Evolutionary conservation across 202 grass and related monocot species (phyloP).

Genomic region (Eragrostis tef): DNA sequence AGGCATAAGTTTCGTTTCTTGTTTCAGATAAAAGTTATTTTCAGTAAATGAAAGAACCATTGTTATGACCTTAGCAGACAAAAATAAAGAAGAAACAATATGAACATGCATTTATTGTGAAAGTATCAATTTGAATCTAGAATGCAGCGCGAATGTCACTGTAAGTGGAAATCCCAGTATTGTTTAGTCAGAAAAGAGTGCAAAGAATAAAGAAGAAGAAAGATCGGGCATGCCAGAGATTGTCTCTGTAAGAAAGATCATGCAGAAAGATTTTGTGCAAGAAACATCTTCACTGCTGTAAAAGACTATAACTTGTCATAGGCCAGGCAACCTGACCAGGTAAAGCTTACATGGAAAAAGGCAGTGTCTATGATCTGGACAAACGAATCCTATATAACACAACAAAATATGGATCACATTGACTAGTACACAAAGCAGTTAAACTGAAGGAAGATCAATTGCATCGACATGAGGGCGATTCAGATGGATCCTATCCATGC

Average conservation of each 20-base stretch:
- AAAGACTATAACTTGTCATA: not conserved
- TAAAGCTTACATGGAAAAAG: too few relatives aligned
- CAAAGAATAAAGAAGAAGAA: not conserved
- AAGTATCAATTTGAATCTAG: conserved; percentile 12
- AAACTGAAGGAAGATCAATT: not conserved
- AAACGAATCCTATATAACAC: too few relatives aligned
- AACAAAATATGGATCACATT: not conserved
- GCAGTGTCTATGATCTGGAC: too few relatives aligned
- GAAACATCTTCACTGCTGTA: not conserved
- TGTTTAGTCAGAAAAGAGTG: not conserved
- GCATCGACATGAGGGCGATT: not conserved
- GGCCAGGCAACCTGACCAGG: too few relatives aligned
- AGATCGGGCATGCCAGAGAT: not conserved
- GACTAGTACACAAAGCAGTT: not conserved
- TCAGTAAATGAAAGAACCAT: conserved; percentile 11
- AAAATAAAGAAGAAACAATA: conserved; percentile 12
- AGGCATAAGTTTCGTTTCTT: not conserved
- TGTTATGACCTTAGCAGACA: not conserved
- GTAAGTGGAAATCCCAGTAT: not conserved
- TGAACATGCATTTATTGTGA: not conserved
- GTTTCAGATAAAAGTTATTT: not conserved
- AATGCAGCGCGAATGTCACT: not conserved
- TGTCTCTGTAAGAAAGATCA: too few relatives aligned
- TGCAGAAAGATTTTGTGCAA: not conserved
- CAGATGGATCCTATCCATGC: too few relatives aligned